Conservation (phyloP, 305 asterid species). For the Withania somnifera region DNA sequence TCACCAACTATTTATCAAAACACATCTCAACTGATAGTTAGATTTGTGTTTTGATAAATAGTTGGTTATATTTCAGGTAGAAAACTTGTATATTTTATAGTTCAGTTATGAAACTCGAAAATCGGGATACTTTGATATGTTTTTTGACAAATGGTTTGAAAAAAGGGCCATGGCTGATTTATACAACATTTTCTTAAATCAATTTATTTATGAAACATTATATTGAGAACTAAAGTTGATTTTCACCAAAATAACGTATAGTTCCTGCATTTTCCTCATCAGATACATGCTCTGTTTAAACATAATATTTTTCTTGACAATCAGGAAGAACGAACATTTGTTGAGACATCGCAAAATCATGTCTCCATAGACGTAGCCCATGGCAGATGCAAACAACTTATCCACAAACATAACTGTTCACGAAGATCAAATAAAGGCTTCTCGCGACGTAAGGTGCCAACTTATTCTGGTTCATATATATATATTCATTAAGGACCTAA, state of each 20-base stretch:
- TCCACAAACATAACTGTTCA: constrained; percentile 21
- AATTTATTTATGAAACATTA: too few species aligned
- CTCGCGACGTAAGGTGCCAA: constrained; percentile 96
- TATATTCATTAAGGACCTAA: neutral
- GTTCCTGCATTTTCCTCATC: neutral
- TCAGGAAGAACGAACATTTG: constrained; percentile 62
- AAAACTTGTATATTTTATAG: too few species aligned
- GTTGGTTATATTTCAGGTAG: too few species aligned
- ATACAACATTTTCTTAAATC: too few species aligned
- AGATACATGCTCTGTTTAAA: neutral
- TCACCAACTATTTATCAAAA: too few species aligned
- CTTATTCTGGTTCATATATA: constrained; percentile 4
- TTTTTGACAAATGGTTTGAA: too few species aligned
- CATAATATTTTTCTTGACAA: neutral
- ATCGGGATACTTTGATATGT: too few species aligned
- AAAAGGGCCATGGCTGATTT: too few species aligned
- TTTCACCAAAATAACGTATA: neutral
- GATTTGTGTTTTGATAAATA: too few species aligned
- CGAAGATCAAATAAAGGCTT: constrained; percentile 79
- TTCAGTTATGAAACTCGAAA: too few species aligned
- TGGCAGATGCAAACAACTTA: constrained; percentile 17
- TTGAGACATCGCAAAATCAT: constrained; percentile 23
- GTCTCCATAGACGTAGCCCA: constrained; percentile 7
- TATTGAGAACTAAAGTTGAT: neutral
- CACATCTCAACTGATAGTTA: too few species aligned